Evolutionary conservation across 331 rosid species (phyloP), one percentile per base, ranked within the genome.

Genomic region (Quercus phellos): DNA sequence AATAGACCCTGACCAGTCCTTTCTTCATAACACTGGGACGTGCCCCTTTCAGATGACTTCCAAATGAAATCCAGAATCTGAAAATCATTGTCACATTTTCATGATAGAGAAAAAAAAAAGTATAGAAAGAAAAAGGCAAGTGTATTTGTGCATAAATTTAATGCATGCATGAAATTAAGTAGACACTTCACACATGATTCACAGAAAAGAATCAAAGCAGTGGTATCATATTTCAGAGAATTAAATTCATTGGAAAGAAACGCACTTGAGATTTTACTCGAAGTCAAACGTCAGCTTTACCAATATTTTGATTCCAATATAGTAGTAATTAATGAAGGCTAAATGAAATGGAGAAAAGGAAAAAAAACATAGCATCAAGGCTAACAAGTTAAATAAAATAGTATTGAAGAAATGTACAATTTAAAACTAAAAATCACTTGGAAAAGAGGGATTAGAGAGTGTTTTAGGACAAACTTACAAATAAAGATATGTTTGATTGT

Each of bases 101-200:
- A 38, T 61, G 68, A 32, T 32, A 34, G 26, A 18, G 22, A 64
- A 18, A 34, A 32, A 32, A 14, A 17, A 46, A 12, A 26, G 14
- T 3, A 14, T 0, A 3, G 26, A 68, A 21, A 68, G 27, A 68
- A 34, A n/a, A 14, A 34, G 22, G 32, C 34, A 2, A 42, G 22
- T 19, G 4, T 51, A 43, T 42, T 21, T 35, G 30, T 58, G 56
- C 34, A 43, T 22, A 18, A 58, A 46, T 7, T 43, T 6, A 50
- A 70, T 74, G n/a, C 68, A 79, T 82, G 84, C 83, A 69, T 51
- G 75, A 74, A 54, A 68, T 72, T 74, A 70, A 73, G 74, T 67
- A 73, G 64, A 61, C 53, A 42, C 24, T 11, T 38, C 46, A 38
- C 12, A 38, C 46, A 8, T 38, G 3, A 27, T 72, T 78, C 83